Base-by-base conservation (phyloP, 495 filamentous ascomycete species). In the Neohortaea acidophila region DNA sequence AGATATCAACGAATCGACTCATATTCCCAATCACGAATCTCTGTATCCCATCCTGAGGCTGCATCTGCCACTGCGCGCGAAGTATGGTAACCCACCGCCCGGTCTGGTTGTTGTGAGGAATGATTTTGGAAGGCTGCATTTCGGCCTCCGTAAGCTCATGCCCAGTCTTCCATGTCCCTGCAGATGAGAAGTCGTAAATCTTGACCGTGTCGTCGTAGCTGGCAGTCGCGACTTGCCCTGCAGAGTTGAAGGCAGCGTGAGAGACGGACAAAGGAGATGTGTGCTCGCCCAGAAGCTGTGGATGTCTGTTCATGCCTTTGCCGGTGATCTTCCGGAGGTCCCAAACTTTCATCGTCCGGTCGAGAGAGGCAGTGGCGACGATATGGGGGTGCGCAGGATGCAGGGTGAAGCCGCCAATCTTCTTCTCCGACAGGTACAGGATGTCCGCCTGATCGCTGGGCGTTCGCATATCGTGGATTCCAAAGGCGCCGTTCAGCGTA, bases 1-100 rank as follows among this genome's bases (percentile, higher is more conserved):
- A 96, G 5, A 97, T 70, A 55, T 97, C 89, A 2, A 96, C 81
- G 46, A 94, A 94, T 14, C 89, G 75, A 54, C 94, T 94, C 89
- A 96, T 96, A 53, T 94, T 96, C 0, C 82, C 91, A 42, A 97
- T 87, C 30, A 75, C 84, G 58, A 96, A 83, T 33, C 82, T 79
- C 38, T 92, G 77, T 4, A 84, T 70, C 18, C 72, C 73, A 33
- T 85, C 79, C 25, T 66, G 63, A 0, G 89, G 89, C 35, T 68
- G 70, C 14, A 66, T 56, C 58, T 96, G 91, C 89, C 89, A 97
- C 47, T 94, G 83, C 3, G 89, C 77, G 36, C 86, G 83, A 6
- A 97, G 65, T 66, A 80, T 79, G 1, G 75, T 80, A 23, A 80
- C 71, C 72, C 73, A 81, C 57, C 78, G 68, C 0, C 89, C 89